Percentiles rank a stretch among this genome's conserved stretches.
Conservation (phyloP, 768 basidiomycete genomes). For the Podaxis sp. region DNA sequence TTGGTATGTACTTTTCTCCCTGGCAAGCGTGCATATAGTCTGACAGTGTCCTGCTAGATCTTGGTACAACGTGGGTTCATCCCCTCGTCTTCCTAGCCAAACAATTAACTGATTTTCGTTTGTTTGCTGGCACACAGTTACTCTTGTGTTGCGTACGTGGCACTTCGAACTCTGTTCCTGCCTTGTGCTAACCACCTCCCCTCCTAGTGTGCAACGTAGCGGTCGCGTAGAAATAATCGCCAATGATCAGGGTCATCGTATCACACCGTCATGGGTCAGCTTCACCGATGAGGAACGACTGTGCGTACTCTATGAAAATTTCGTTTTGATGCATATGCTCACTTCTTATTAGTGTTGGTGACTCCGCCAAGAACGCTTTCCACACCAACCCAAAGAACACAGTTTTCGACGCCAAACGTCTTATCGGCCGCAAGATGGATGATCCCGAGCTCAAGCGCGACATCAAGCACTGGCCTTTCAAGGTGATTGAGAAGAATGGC, state of each 20-base stretch:
- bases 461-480: slow-evolving; percentile 91
- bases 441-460: slow-evolving; percentile 80
- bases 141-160: slow-evolving; percentile 89
- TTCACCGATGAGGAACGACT: slow-evolving; percentile 79
- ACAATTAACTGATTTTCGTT: slow-evolving; percentile 19
- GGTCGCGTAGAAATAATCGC: slow-evolving; percentile 88
- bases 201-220: slow-evolving; percentile 68
- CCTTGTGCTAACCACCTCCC: not conserved
- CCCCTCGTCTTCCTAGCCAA: not conserved
- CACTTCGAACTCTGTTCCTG: not conserved
- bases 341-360: slow-evolving; percentile 61
- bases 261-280: slow-evolving; percentile 84
- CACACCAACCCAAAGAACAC: slow-evolving; percentile 91
- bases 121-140: slow-evolving; percentile 46
- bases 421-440: slow-evolving; percentile 83
- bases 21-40: not conserved
- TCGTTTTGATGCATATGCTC: not conserved
- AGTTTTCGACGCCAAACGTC: slow-evolving; percentile 94
- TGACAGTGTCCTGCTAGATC: slow-evolving; percentile 43
- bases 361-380: slow-evolving; percentile 94
- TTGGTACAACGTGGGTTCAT: slow-evolving; percentile 77
- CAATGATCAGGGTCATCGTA: slow-evolving; percentile 87
- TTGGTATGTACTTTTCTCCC: slow-evolving; percentile 46
- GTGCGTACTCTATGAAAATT: slow-evolving; percentile 26
- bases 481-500: slow-evolving; percentile 69